phyloP scores from a whole-genome alignment of 331 rosid genomes.

The Pyrus hybrid region DNA sequence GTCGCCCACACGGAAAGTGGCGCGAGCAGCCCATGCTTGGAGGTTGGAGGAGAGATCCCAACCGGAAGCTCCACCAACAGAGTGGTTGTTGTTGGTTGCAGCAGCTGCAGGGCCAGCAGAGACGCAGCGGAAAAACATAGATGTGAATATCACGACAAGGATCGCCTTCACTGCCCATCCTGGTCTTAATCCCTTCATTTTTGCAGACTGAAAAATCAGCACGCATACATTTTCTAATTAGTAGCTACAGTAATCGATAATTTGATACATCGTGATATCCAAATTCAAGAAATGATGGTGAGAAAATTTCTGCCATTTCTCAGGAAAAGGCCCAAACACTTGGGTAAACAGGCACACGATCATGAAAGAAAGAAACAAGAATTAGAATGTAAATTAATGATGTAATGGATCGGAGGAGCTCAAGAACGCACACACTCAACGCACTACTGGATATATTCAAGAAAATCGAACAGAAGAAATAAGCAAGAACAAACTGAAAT shows the following conservation, averaged over 20 bases:
- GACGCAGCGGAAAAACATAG: conserved; percentile 50
- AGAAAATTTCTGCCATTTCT: not conserved
- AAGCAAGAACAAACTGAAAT: too few relatives aligned
- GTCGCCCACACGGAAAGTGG: conserved; percentile 49
- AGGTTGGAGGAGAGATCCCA: conserved; percentile 66
- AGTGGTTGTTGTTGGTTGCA: conserved; percentile 15
- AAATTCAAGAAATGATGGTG: not conserved
- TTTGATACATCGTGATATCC: too few relatives aligned
- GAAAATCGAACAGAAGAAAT: too few relatives aligned
- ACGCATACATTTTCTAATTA: conserved; percentile 18
- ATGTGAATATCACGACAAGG: conserved; percentile 34
- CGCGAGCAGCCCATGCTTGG: conserved; percentile 44
- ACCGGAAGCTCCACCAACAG: conserved; percentile 69
- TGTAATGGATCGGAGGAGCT: too few relatives aligned
- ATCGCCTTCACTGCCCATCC: conserved; percentile 39
- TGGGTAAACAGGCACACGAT: not conserved
- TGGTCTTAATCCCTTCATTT: too few relatives aligned
- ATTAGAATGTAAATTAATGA: too few relatives aligned
- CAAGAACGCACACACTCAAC: too few relatives aligned
- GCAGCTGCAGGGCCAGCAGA: conserved; percentile 25
- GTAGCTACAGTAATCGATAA: not conserved
- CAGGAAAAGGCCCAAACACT: not conserved
- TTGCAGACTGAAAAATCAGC: not conserved
- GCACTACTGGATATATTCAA: too few relatives aligned
- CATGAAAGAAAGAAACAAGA: not conserved